Evolutionary conservation across 192 early-diverging fungal species (phyloP).

Genomic region (Entomortierella parvispora): DNA sequence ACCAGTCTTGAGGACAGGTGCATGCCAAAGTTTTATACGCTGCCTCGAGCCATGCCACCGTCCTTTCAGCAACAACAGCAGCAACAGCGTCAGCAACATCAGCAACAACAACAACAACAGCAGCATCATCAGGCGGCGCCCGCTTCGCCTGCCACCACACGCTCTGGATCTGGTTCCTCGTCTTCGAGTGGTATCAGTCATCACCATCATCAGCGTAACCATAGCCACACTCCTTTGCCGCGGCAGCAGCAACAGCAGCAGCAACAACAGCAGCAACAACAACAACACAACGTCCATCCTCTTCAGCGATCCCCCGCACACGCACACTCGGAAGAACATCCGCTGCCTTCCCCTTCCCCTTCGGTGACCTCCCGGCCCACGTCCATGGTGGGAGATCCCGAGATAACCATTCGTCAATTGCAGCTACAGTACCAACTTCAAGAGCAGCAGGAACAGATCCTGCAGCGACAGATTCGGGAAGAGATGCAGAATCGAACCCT

Average conservation of each 20-base stretch:
- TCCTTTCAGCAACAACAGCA: background rate
- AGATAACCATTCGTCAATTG: too few relatives aligned
- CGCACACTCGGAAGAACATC: too few relatives aligned
- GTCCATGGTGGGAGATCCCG: too few relatives aligned
- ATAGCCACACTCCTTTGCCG: background rate
- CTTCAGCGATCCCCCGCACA: too few relatives aligned
- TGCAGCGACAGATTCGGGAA: background rate
- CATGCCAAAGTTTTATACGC: constrained; percentile 61
- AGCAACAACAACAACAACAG: background rate
- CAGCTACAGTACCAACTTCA: constrained; percentile 13
- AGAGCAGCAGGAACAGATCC: constrained; percentile 7
- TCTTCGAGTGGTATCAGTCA: too few relatives aligned
- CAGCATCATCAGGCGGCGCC: background rate
- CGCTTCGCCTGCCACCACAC: too few relatives aligned
- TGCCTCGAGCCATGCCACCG: constrained; percentile 24
- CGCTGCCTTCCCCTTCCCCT: too few relatives aligned
- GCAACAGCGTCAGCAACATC: constrained; percentile 9
- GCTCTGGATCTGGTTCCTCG: background rate
- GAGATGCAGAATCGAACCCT: constrained; percentile 16
- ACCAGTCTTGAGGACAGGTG: constrained; percentile 52
- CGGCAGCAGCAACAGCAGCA: constrained; percentile 3
- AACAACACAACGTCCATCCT: too few relatives aligned
- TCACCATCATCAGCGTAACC: background rate
- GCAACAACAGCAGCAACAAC: background rate
- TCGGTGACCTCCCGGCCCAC: too few relatives aligned